phyloP scores from a whole-genome alignment of 2,329 filamentous ascomycete species.

The Aureobasidium subglaciale region DNA sequence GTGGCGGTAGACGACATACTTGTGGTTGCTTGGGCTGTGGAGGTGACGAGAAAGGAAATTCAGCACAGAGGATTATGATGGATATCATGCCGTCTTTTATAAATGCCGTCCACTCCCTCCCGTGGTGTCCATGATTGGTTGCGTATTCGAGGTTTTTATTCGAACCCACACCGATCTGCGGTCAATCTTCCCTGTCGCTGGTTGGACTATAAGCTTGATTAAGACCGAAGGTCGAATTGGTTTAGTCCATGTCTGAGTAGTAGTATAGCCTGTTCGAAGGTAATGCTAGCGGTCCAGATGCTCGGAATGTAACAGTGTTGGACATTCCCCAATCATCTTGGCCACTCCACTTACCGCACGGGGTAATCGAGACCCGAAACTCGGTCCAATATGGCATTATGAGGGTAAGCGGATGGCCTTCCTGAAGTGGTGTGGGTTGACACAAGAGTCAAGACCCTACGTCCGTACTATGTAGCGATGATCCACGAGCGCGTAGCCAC shows the following conservation, averaged over 20 bases:
- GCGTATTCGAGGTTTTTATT: background rate
- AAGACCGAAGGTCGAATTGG: background rate
- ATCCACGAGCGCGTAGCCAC: background rate
- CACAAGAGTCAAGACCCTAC: background rate
- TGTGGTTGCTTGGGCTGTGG: background rate
- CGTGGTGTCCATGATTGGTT: background rate
- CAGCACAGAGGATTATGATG: background rate
- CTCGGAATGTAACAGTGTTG: background rate
- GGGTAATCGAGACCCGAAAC: background rate
- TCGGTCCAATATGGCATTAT: slow-evolving; percentile 12
- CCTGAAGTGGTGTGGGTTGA: background rate
- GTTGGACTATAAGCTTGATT: background rate
- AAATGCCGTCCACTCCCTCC: background rate
- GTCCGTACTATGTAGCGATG: background rate
- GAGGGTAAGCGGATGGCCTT: background rate
- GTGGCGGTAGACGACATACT: slow-evolving; percentile 7
- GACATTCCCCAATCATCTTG: background rate
- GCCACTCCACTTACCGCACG: background rate
- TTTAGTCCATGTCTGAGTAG: background rate
- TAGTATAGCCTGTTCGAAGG: slow-evolving; percentile 3
- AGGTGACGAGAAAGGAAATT: background rate
- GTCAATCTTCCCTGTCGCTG: background rate
- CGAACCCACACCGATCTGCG: background rate
- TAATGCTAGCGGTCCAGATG: slow-evolving; percentile 5
- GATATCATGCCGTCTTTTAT: background rate